A percentile compares a stretch with the other conserved stretches of the same genome.
Evolutionary conservation across 2,329 filamentous ascomycete species (phyloP).

Genomic region (Sporothrix brasiliensis): DNA sequence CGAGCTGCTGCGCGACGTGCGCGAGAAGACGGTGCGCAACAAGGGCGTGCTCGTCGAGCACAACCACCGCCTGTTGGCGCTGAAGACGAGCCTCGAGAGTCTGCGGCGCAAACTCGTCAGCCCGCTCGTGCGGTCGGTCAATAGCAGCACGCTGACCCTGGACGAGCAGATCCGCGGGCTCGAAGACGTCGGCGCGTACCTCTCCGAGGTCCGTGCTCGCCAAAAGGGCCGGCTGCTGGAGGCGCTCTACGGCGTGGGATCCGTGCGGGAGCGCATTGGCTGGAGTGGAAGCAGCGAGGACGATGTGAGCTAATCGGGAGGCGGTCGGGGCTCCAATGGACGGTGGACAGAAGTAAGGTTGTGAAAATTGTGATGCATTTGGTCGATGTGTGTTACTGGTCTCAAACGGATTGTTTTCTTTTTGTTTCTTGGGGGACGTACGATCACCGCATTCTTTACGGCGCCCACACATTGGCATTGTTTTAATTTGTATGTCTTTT

Average conservation of each 20-base stretch:
- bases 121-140: slow-evolving; percentile 73
- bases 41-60: slow-evolving; percentile 86
- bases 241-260: slow-evolving; percentile 66
- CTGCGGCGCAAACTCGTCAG: slow-evolving; percentile 80
- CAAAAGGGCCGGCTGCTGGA: slow-evolving; percentile 86
- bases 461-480: slow-evolving; percentile 1
- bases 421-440: not conserved
- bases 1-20: slow-evolving; percentile 73
- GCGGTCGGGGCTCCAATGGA: not conserved
- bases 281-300: slow-evolving; percentile 4
- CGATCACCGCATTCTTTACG: not conserved
- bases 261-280: slow-evolving; percentile 29
- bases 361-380: not conserved
- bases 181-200: slow-evolving; percentile 75
- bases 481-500: not conserved
- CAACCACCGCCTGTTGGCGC: slow-evolving; percentile 77
- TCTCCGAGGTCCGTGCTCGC: slow-evolving; percentile 72
- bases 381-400: not conserved
- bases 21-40: slow-evolving; percentile 81
- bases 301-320: not conserved
- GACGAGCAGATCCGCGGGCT: slow-evolving; percentile 85
- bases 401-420: not conserved
- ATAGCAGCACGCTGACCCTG: slow-evolving; percentile 70
- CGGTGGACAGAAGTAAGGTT: too few relatives aligned
- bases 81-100: slow-evolving; percentile 87